Base-by-base conservation (phyloP, 1,139 yeast genomes). In the Debaryomycetaceae sp. region DNA sequence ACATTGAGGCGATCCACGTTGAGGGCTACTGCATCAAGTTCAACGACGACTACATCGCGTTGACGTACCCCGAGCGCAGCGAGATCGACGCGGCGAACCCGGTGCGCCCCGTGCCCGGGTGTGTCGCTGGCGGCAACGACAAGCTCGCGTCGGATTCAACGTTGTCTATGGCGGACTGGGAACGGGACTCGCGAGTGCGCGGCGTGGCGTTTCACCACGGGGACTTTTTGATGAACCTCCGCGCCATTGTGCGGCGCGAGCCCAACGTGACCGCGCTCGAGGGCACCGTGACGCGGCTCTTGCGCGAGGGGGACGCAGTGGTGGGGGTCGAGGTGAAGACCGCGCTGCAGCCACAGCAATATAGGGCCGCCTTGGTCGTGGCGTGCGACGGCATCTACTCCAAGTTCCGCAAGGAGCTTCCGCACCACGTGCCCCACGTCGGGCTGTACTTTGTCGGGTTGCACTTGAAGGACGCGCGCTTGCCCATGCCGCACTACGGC, bases 191-290 rank as follows among this genome's bases (percentile, higher is more conserved):
- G 34, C 60, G 71, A 28, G 85, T 82, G 25, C 62, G 78, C 43
- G 96, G 96, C 34, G 82, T 84, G 8, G 79, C 91, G 2, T 88
- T 91, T 59, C 95, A 86, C 47, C 97, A 91, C 53, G 98, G 98
- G 12, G 79, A 77, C 35, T 91, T 93, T 49, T 71, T 91, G 38
- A 65, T 67, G 58, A 86, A 85, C 48, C 65, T 91, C 44, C 72
- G 99, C 44, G 49, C 53, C n/a, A 75, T 83, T n/a, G 89, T 83
- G 23, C 64, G 70, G 29, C 53, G 51, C 6, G 93, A 86, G 44
- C 66, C 75, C 20, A 82, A 83, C 48, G 83, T 89, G 13, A 79
- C 88, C 3, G 67, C 83, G 48, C 43, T 85, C 23, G 91, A 88
- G 54, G 96, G 93, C 14, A 85, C 83, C 10, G 97, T 83, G 11